Base-by-base conservation (phyloP, 2,329 filamentous ascomycete genomes). In the Keithomyces neogunnii region DNA sequence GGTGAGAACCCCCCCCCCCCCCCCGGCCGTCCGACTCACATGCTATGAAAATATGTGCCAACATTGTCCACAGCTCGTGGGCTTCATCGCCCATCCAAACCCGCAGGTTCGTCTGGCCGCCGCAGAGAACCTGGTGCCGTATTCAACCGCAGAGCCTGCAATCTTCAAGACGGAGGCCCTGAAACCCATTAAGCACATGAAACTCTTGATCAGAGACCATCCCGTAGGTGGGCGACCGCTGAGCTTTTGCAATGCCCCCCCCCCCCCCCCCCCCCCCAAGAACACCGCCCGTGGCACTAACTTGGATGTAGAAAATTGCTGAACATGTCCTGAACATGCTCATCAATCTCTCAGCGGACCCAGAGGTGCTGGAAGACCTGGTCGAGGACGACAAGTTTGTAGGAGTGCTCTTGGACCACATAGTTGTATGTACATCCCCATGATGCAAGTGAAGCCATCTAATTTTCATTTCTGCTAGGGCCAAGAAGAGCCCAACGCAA, bases 1-100 rank as follows among this genome's bases (percentile, higher is more conserved):
- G 71, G 86, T 88, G 73, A 19, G 19, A 19, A 1, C 19, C 19
- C 19, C 19, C 19, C 19, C 19, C 19, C 19, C 19, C 19, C 19
- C 19, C 19, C 19, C 19, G 1, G 19, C 19, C 19, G 19, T 19
- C 19, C 19, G 19, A 19, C 19, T 19, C 19, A 19, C 19, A 19
- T 19, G 19, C 19, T 19, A 19, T 19, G 19, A 19, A 19, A 19
- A 19, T 19, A 19, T 19, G 19, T 19, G 19, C 19, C 19, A 35
- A 48, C 11, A 28, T 32, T 8, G 30, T 46, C 30, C 31, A 11
- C 60, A 95, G 89, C 82, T 96, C 50, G 89, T 96, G 55, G 89
- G 90, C 66, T 96, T 97, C 70, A 87, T 97, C 53, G 86, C 88
- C 69, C 86, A 95, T 71, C 88, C 88, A 54, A 96, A 95, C 66